phyloP scores from a whole-genome alignment of 2,329 filamentous ascomycete genomes.

The Neonectria punicea region DNA sequence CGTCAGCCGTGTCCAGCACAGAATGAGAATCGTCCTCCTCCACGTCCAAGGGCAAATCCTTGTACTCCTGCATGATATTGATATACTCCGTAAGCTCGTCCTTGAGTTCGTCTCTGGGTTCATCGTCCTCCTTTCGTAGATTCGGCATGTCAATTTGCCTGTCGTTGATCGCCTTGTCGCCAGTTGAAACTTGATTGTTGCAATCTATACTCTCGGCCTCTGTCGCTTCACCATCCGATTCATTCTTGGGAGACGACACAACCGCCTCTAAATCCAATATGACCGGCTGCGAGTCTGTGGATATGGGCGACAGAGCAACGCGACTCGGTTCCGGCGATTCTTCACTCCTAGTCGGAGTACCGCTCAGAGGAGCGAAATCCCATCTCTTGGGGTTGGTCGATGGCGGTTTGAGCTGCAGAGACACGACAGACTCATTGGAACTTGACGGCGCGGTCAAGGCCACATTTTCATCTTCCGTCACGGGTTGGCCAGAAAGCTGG shows the following conservation, averaged over 20 bases:
- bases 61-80: constrained; percentile 67
- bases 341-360: constrained; percentile 51
- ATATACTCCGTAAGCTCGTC: constrained; percentile 75
- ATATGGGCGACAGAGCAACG: constrained; percentile 29
- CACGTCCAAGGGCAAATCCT: constrained; percentile 65
- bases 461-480: neutral
- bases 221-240: neutral
- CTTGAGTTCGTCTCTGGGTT: constrained; percentile 54
- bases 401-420: constrained; percentile 61
- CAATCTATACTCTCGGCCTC: neutral
- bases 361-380: constrained; percentile 51
- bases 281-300: constrained; percentile 41
- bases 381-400: constrained; percentile 50
- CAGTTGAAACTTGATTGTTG: constrained; percentile 1
- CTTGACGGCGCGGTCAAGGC: constrained; percentile 8
- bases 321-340: constrained; percentile 44
- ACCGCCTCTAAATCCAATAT: constrained; percentile 35
- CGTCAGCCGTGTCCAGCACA: constrained; percentile 27
- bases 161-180: neutral
- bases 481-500: constrained; percentile 61
- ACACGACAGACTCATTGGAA: constrained; percentile 44
- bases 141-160: neutral
- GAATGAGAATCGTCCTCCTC: constrained; percentile 58
- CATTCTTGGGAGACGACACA: constrained; percentile 8
- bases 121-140: neutral